Evolutionary conservation across 75 land plant genomes (phyloP).

Genomic region (Cupressus sempervirens): DNA sequence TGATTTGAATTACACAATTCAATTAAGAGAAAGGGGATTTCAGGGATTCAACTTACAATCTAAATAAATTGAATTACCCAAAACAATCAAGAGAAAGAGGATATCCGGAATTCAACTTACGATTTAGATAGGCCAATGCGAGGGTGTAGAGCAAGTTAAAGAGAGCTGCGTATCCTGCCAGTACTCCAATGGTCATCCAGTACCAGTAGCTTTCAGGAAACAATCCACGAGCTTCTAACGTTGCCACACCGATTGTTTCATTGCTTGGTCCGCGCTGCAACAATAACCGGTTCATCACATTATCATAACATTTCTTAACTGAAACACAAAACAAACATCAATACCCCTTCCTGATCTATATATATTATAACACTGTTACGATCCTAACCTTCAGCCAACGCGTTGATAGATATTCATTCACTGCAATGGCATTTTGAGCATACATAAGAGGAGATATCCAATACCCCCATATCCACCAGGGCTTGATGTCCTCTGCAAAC

Average conservation of each 20-base stretch:
- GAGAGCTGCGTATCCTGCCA: constrained; percentile 36
- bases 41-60: constrained; percentile 6
- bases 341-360: constrained; percentile 41
- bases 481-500: constrained; percentile 53
- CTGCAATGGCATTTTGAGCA: constrained; percentile 69
- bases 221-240: constrained; percentile 49
- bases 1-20: not conserved
- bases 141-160: constrained; percentile 45
- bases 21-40: constrained; percentile 34
- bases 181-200: constrained; percentile 52
- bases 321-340: constrained; percentile 39
- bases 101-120: not conserved
- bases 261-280: not conserved
- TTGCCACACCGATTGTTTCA: constrained; percentile 33
- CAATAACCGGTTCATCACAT: constrained; percentile 34
- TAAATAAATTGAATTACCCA: not conserved
- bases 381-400: constrained; percentile 59
- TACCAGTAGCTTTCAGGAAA: constrained; percentile 51
- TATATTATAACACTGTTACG: not conserved
- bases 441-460: constrained; percentile 79
- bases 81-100: constrained; percentile 30
- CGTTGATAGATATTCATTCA: constrained; percentile 67
- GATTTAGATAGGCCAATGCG: constrained; percentile 17
- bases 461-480: constrained; percentile 89
- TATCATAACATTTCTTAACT: constrained; percentile 26